Percentiles rank a stretch among this genome's conserved stretches.
Evolutionary conservation across 257 asterid genomes (phyloP).

Genomic region (Craterostigma plantagineum): DNA sequence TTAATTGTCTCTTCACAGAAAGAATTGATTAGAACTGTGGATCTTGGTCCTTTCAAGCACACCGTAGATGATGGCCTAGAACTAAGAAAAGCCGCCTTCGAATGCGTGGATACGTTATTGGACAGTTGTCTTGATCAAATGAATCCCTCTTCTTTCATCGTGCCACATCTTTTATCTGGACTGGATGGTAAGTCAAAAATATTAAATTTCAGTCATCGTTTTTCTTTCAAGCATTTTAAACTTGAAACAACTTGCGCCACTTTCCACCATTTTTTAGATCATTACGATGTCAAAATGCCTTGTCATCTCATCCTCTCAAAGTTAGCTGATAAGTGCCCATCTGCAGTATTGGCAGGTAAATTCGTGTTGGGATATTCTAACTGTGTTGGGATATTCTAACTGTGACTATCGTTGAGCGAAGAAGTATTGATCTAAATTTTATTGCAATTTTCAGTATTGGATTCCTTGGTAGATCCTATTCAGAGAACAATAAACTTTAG

Average conservation of each 20-base stretch:
- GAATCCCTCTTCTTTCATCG: slow-evolving; percentile 93
- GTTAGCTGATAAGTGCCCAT: slow-evolving; percentile 90
- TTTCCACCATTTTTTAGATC: slow-evolving; percentile 39
- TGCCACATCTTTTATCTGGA: slow-evolving; percentile 88
- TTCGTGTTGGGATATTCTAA: neutral
- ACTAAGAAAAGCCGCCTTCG: slow-evolving; percentile 95
- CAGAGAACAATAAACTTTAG: slow-evolving; percentile 73
- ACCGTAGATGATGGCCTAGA: slow-evolving; percentile 99
- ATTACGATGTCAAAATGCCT: slow-evolving; percentile 98
- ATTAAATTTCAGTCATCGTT: neutral
- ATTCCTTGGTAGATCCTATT: slow-evolving; percentile 91
- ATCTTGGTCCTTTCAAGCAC: slow-evolving; percentile 98
- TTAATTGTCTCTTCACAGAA: slow-evolving; percentile 27
- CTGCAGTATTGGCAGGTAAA: slow-evolving; percentile 96
- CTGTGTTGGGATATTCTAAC: neutral
- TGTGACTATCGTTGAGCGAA: neutral
- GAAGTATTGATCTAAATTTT: slow-evolving; percentile 3
- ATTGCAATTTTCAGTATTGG: slow-evolving; percentile 45
- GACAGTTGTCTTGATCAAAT: slow-evolving; percentile 96
- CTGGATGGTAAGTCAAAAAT: slow-evolving; percentile 54
- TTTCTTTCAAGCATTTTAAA: too few species aligned
- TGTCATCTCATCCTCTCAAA: slow-evolving; percentile 97
- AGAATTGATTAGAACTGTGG: slow-evolving; percentile 98
- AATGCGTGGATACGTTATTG: slow-evolving; percentile 91
- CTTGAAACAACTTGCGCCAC: neutral